Evolutionary conservation across 2,329 filamentous ascomycete genomes (phyloP), one percentile per base, ranked within the genome.

Genomic region (Fusarium euwallaceae): DNA sequence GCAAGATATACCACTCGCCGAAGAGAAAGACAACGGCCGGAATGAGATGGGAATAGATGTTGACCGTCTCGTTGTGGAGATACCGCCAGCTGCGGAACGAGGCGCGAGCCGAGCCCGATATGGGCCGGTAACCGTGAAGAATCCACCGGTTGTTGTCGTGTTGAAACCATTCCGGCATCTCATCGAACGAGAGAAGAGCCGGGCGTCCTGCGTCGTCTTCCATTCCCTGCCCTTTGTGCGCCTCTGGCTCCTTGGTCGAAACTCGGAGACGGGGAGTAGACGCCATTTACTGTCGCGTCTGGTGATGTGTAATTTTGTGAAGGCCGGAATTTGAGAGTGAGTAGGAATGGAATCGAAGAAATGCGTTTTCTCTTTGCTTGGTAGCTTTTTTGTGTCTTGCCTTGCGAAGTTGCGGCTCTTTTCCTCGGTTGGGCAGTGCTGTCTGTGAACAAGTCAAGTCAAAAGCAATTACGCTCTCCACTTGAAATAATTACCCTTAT

Each of bases 41-140:
- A 3, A 88, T 71, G 6, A 88, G 80, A 74, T 83, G 80, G 16
- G 80, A 76, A 71, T 77, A 80, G 67, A 82, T 82, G 72, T 82
- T 82, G 69, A 79, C 68, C 4, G 80, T 76, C 67, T 83, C 80
- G 67, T 82, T 83, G 74, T 83, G 80, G 16, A 82, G 41, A 72
- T 85, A 84, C 3, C 76, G 70, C 80, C 82, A 83, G 64, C 85
- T 87, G 29, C 74, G 61, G 61, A 87, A 75, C 64, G 81, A 88
- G 12, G 68, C 70, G 3, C 56, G 65, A 27, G 71, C 75, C 1
- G 86, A 87, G 61, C 80, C 75, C 4, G 81, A 83, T 29, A 83
- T 80, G 6, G 83, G 84, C n/a, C 86, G 83, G 70, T 88, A 88
- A 27, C 70, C 71, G 27, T 70, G 61, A 58, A 72, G 69, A 69